phyloP scores from a whole-genome alignment of 768 basidiomycete genomes.

The Amanita phalloides region DNA sequence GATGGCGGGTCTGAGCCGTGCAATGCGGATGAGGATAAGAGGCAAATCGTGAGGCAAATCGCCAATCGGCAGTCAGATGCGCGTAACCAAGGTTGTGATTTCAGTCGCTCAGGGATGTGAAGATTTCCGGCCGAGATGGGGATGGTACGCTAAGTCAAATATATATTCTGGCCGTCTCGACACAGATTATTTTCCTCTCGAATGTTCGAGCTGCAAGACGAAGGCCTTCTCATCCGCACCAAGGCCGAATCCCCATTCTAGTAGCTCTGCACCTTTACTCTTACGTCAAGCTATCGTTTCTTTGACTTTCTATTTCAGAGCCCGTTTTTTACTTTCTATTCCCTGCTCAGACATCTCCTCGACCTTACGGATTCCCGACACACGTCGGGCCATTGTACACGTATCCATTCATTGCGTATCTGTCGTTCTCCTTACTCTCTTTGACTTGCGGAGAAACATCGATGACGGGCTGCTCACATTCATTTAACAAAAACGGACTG shows the following conservation, averaged over 20 bases:
- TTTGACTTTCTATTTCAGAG: constrained; percentile 2
- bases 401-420: not conserved
- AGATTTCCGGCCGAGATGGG: not conserved
- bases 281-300: not conserved
- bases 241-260: not conserved
- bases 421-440: not conserved
- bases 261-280: not conserved
- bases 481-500: constrained; percentile 28
- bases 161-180: not conserved
- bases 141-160: not conserved
- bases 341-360: not conserved
- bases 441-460: not conserved
- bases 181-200: not conserved
- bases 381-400: not conserved
- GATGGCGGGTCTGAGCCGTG: too few relatives aligned
- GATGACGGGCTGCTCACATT: constrained; percentile 17
- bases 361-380: not conserved
- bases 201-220: not conserved
- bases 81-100: not conserved
- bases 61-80: not conserved
- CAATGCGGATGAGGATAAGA: too few relatives aligned
- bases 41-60: not conserved
- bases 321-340: not conserved
- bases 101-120: not conserved
- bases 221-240: not conserved